Evolutionary conservation across 805 yeast genomes (phyloP).

Genomic region (Tetrapisispora taiwanensis): DNA sequence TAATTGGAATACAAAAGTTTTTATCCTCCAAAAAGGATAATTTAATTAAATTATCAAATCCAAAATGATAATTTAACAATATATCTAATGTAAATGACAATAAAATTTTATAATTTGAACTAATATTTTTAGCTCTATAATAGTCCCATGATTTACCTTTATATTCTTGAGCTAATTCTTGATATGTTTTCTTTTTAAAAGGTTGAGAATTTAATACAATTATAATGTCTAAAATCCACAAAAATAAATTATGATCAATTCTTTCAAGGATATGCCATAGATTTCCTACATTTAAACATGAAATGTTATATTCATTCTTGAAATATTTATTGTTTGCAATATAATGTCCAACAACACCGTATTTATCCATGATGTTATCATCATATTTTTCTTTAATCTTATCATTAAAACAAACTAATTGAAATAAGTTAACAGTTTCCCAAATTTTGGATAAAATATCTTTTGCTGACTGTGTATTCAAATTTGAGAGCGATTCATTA

Average conservation of each 20-base stretch:
- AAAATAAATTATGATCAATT: conserved; percentile 24
- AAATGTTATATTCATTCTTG: conserved; percentile 24
- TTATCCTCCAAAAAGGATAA: conserved; percentile 19
- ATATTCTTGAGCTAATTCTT: conserved; percentile 18
- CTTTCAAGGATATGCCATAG: conserved; percentile 28
- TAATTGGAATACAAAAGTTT: conserved; percentile 23
- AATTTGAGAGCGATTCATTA: background rate
- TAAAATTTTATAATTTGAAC: conserved; percentile 33
- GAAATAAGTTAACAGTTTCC: conserved; percentile 26
- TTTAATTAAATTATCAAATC: conserved; percentile 31
- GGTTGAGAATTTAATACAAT: conserved; percentile 28
- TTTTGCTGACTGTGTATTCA: background rate
- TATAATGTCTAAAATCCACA: conserved; percentile 29
- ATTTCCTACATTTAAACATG: conserved; percentile 24
- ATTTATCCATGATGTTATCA: conserved; percentile 22
- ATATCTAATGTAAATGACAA: conserved; percentile 34
- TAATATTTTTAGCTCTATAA: conserved; percentile 28
- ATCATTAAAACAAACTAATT: conserved; percentile 26
- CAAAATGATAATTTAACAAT: conserved; percentile 42
- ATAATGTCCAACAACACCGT: conserved; percentile 27
- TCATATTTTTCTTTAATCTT: conserved; percentile 23
- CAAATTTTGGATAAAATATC: conserved; percentile 17
- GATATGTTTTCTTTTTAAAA: conserved; percentile 21
- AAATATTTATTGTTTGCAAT: conserved; percentile 25
- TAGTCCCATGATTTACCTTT: conserved; percentile 22